Conservation (phyloP, 768 basidiomycete genomes). For the Hericium rajendrae region DNA sequence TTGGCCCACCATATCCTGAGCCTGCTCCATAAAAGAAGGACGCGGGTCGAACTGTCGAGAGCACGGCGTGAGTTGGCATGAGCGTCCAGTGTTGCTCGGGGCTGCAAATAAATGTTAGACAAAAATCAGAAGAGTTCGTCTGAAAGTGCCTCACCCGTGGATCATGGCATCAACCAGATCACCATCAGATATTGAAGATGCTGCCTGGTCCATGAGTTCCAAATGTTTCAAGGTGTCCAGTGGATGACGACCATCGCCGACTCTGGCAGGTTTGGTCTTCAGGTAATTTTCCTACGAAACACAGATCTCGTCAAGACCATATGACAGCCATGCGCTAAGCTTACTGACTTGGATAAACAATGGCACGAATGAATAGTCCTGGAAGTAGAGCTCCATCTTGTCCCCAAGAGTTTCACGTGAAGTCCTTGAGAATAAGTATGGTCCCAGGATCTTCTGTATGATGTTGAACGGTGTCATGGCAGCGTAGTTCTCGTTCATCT, state of each 20-base stretch:
- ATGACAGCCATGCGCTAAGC: constrained; percentile 1
- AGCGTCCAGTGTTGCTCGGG: constrained; percentile 93
- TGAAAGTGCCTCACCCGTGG: constrained; percentile 58
- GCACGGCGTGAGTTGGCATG: constrained; percentile 88
- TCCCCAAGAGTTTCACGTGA: constrained; percentile 75
- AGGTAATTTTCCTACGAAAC: constrained; percentile 83
- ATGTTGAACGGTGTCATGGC: constrained; percentile 91
- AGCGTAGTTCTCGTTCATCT: constrained; percentile 86
- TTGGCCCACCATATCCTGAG: constrained; percentile 55
- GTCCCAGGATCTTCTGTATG: constrained; percentile 81
- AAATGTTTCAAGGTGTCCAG: constrained; percentile 64
- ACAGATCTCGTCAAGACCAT: background rate
- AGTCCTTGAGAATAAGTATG: constrained; percentile 80
- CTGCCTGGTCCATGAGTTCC: constrained; percentile 76
- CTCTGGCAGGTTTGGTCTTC: constrained; percentile 63
- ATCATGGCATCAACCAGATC: constrained; percentile 91
- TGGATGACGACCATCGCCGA: constrained; percentile 49
- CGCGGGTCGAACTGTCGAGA: constrained; percentile 84
- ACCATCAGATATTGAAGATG: constrained; percentile 88
- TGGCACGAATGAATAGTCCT: constrained; percentile 90
- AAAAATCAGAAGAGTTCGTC: background rate
- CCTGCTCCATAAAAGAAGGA: constrained; percentile 71
- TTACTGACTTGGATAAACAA: constrained; percentile 89
- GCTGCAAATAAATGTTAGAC: constrained; percentile 26
- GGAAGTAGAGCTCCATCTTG: constrained; percentile 95